Evolutionary conservation across 352 stramenopile species (phyloP), one percentile per base, ranked within the genome.

Genomic region (Phytophthora pseudosyringae): DNA sequence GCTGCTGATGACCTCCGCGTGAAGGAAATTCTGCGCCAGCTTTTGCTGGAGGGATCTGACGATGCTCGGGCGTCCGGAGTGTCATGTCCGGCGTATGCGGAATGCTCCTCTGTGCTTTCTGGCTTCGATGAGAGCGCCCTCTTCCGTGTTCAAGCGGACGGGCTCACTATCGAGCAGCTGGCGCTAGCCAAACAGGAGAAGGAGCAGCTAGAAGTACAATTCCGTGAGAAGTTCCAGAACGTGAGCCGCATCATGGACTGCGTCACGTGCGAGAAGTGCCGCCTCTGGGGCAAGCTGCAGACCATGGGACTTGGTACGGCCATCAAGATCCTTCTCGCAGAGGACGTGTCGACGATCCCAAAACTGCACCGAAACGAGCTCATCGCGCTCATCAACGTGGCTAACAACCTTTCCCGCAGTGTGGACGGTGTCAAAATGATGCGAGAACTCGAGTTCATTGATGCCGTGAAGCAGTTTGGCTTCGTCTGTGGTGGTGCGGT

Each of bases 221-320:
- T 96, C 64, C 82, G 75, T 26, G 75, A 78, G 45, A 98, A 98
- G 56, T 99, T 99, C 78, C 93, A 98, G 60, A 99, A 99, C 76
- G 94, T 99, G 55, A 97, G 81, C 18, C 90, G 87, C 50, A 99
- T 99, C 72, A 97, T 99, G 79, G 97, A 99, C 80, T 99, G 98
- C 74, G 97, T 99, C 32, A 98, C 97, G 48, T 99, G 98, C 76
- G 97, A 99, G 62, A 98, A 98, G 73, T 99, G 98, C 76, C 97
- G 97, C 9, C 79, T 99, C 3, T 98, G 98, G 87, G 97, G 97
- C 13, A 99, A 99, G 78, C 80, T 99, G 52, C 93, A 98, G 62
- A 98, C 98, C 49, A 83, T 99, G 69, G 98, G 98, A 35, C 86
- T 99, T 48, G 97, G 97, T 28, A 98, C 97, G 6, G 96, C 97